Evolutionary conservation across 768 basidiomycete species (phyloP).

Genomic region (Rhizopogon roseolus): DNA sequence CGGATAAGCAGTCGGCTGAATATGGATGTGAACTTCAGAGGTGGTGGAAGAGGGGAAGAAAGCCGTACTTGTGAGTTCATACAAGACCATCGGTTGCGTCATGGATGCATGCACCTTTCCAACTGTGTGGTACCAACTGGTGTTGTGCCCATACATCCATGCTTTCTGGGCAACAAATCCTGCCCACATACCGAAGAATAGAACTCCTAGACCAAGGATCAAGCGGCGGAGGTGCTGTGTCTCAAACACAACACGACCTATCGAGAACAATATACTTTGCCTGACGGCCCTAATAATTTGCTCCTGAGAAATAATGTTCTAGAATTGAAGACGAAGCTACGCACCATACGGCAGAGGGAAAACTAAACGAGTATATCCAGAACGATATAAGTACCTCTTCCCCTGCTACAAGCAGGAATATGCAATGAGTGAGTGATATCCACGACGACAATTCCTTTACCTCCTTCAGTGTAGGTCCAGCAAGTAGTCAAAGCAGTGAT

Average conservation of each 20-base stretch:
- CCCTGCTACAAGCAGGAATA: neutral
- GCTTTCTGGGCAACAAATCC: slow-evolving; percentile 1
- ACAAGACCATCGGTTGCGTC: neutral
- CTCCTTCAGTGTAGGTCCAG: slow-evolving; percentile 7
- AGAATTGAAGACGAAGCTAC: neutral
- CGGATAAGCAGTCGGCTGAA: slow-evolving; percentile 1
- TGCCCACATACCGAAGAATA: slow-evolving; percentile 9
- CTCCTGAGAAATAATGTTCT: neutral
- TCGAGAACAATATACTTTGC: slow-evolving; percentile 15
- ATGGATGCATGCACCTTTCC: neutral
- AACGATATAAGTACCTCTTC: neutral
- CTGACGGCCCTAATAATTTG: slow-evolving; percentile 13
- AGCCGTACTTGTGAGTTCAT: slow-evolving; percentile 1
- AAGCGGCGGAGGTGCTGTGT: slow-evolving; percentile 7
- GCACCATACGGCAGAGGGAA: slow-evolving; percentile 11
- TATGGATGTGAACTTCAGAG: neutral
- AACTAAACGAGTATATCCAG: slow-evolving; percentile 12
- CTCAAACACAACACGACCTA: slow-evolving; percentile 12
- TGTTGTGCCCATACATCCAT: neutral
- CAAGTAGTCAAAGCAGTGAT: neutral
- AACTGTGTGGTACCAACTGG: neutral
- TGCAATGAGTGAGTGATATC: neutral
- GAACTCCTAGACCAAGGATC: slow-evolving; percentile 2
- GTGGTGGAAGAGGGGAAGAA: neutral
- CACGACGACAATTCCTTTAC: neutral